These are phyloP conservation scores for Oryza meridionalis DNA, from an alignment of 176 grass and related monocot species.

Conservation along the genomic window DNA sequence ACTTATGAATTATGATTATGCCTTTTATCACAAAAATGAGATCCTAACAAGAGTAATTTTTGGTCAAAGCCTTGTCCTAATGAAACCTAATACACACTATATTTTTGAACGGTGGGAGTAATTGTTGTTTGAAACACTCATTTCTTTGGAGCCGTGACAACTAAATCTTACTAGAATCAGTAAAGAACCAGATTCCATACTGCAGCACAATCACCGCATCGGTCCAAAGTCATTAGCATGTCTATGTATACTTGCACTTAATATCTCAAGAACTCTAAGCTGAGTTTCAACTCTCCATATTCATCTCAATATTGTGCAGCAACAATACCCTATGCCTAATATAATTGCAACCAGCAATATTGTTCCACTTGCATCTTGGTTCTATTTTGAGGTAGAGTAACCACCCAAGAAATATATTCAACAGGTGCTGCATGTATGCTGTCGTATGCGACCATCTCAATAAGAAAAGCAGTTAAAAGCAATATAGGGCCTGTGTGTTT, in stretches of 20 bases:
- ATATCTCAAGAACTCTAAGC: background rate
- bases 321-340: background rate
- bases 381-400: background rate
- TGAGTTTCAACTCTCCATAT: background rate
- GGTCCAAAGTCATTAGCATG: background rate
- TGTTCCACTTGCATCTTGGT: background rate
- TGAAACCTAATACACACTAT: too few relatives aligned
- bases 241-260: slow-evolving; percentile 18
- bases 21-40: too few relatives aligned
- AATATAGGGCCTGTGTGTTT: background rate
- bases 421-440: background rate
- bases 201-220: background rate
- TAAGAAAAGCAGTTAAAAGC: slow-evolving; percentile 5
- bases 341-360: background rate
- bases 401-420: background rate
- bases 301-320: background rate
- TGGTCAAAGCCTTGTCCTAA: too few relatives aligned
- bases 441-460: background rate
- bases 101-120: background rate
- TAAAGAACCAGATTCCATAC: background rate
- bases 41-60: too few relatives aligned
- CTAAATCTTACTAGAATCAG: background rate
- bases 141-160: background rate
- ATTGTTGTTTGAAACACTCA: background rate
- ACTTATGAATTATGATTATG: too few relatives aligned